These are phyloP conservation scores for Ocimum tenuiflorum DNA, from an alignment of 257 asterid genomes.

Conservation along the genomic window DNA sequence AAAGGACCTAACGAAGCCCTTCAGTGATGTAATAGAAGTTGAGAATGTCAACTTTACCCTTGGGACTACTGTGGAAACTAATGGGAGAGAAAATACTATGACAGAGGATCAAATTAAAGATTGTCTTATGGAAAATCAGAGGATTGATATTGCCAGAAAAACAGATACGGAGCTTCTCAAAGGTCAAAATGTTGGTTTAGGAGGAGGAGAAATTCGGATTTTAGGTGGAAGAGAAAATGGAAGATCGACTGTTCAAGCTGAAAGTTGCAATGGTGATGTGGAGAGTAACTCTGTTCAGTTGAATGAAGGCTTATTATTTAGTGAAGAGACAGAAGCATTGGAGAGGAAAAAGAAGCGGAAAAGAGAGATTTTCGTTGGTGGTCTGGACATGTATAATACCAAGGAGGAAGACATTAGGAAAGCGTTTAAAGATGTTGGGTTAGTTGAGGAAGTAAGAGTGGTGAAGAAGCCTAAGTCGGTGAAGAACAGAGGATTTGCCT, in stretches of 20 bases:
- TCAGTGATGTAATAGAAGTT: slow-evolving; percentile 18
- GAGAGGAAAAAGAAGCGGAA: slow-evolving; percentile 42
- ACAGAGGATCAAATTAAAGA: slow-evolving; percentile 2
- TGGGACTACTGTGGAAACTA: slow-evolving; percentile 4
- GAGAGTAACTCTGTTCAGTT: slow-evolving; percentile 27
- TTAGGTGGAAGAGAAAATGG: slow-evolving; percentile 18
- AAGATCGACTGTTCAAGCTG: slow-evolving; percentile 3
- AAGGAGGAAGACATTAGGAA: slow-evolving; percentile 50
- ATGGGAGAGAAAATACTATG: slow-evolving; percentile 12
- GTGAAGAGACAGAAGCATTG: slow-evolving; percentile 36
- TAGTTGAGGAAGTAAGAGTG: slow-evolving; percentile 43
- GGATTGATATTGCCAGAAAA: background rate
- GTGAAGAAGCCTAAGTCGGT: slow-evolving; percentile 39
- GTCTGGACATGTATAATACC: slow-evolving; percentile 46
- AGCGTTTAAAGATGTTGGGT: slow-evolving; percentile 48
- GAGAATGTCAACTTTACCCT: background rate
- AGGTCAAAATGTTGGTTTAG: slow-evolving; percentile 13
- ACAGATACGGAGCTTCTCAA: slow-evolving; percentile 4
- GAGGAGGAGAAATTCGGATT: slow-evolving; percentile 16
- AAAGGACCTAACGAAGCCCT: background rate
- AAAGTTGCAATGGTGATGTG: slow-evolving; percentile 14
- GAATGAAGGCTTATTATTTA: slow-evolving; percentile 26
- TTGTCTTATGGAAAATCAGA: slow-evolving; percentile 11
- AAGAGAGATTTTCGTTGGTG: slow-evolving; percentile 62
- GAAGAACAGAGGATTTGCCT: slow-evolving; percentile 65